These are phyloP conservation scores for Microcos paniculata DNA, from an alignment of 345 rosid species.

Conservation along the genomic window DNA sequence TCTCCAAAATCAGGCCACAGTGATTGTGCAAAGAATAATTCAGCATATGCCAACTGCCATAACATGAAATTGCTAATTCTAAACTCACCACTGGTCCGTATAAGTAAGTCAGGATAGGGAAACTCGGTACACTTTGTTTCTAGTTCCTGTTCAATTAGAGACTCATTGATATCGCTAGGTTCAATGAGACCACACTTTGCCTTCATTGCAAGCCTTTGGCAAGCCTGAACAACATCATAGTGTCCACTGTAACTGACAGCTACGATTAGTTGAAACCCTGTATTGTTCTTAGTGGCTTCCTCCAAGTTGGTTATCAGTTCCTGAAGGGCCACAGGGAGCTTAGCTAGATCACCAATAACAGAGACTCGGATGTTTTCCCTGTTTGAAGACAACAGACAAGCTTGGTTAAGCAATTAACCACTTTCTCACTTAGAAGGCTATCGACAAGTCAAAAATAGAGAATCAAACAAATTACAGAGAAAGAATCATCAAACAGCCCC, in stretches of 20 bases:
- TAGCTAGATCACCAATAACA: conserved; percentile 24
- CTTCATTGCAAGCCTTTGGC: conserved; percentile 30
- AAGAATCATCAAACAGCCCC: neutral
- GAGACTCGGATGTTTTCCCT: conserved; percentile 25
- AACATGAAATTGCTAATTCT: conserved; percentile 30
- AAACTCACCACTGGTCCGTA: conserved; percentile 28
- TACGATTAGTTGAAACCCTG: conserved; percentile 27
- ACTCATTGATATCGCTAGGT: conserved; percentile 15
- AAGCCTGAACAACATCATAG: conserved; percentile 35
- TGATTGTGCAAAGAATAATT: conserved; percentile 24
- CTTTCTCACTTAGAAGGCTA: neutral
- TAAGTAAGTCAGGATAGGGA: conserved; percentile 24
- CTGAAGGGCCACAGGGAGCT: conserved; percentile 16
- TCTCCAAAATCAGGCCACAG: conserved; percentile 37
- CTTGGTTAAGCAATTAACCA: neutral
- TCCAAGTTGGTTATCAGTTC: conserved; percentile 19
- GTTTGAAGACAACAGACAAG: neutral
- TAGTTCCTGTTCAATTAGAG: conserved; percentile 27
- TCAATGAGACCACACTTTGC: conserved; percentile 26
- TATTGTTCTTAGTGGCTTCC: conserved; percentile 20
- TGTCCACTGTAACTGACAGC: conserved; percentile 32
- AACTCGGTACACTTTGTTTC: conserved; percentile 21
- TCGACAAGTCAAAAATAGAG: neutral
- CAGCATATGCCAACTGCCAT: conserved; percentile 33
- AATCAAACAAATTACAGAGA: neutral